These are phyloP conservation scores for Fusarium nisikadoi DNA, from an alignment of 2,329 filamentous ascomycete genomes.

Conservation along the genomic window DNA sequence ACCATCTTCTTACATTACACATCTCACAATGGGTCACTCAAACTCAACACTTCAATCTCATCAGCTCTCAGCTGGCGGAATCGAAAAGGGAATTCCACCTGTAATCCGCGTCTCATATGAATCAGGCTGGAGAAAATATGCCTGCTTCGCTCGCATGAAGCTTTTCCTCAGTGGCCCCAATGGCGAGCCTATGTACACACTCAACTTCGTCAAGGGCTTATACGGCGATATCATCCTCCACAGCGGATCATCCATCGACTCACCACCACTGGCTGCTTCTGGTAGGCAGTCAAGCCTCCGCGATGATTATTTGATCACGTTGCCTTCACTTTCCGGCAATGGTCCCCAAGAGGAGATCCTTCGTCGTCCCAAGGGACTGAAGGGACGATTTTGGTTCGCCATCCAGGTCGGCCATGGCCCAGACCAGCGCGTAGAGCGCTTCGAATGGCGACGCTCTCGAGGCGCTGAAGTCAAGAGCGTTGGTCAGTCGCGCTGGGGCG, in stretches of 20 bases:
- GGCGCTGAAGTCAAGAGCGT: constrained; percentile 37
- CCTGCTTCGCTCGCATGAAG: background rate
- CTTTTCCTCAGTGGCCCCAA: constrained; percentile 24
- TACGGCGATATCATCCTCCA: constrained; percentile 35
- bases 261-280: constrained; percentile 16
- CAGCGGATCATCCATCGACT: constrained; percentile 18
- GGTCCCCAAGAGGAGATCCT: constrained; percentile 23
- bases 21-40: constrained; percentile 30
- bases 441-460: constrained; percentile 40
- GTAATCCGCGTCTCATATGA: constrained; percentile 26
- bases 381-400: constrained; percentile 36
- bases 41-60: constrained; percentile 19
- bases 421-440: constrained; percentile 20
- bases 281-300: background rate
- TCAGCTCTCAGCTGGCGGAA: constrained; percentile 12
- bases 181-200: constrained; percentile 21
- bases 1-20: background rate
- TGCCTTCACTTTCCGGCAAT: constrained; percentile 14
- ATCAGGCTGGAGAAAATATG: constrained; percentile 11
- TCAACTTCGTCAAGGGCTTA: constrained; percentile 20
- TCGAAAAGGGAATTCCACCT: constrained; percentile 11
- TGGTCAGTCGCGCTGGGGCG: constrained; percentile 26
- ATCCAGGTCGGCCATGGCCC: constrained; percentile 30
- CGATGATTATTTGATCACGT: constrained; percentile 24
- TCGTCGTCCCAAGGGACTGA: constrained; percentile 11